Evolutionary conservation across 2,329 filamentous ascomycete species (phyloP).

Genomic region (Xylariaceae sp.): DNA sequence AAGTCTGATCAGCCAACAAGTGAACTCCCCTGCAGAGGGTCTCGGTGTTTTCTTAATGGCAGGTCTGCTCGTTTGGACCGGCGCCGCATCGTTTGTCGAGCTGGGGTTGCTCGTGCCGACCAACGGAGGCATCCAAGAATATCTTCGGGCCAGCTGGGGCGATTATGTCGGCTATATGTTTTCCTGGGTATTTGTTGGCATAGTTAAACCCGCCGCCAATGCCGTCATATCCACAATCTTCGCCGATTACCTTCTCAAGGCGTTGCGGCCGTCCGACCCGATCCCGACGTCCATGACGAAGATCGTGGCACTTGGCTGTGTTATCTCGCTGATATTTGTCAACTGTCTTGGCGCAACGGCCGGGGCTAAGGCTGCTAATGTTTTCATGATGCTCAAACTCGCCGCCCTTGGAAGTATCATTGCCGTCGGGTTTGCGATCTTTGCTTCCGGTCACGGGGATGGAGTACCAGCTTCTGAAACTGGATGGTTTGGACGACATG

Average conservation of each 20-base stretch:
- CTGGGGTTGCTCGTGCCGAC: slow-evolving; percentile 40
- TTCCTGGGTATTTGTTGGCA: slow-evolving; percentile 40
- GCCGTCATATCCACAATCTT: slow-evolving; percentile 41
- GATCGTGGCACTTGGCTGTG: slow-evolving; percentile 34
- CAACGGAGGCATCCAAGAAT: slow-evolving; percentile 41
- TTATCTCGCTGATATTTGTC: slow-evolving; percentile 36
- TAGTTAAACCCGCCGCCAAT: slow-evolving; percentile 40
- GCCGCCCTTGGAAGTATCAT: slow-evolving; percentile 23
- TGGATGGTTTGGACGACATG: slow-evolving; percentile 28
- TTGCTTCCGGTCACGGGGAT: slow-evolving; percentile 33
- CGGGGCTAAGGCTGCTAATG: slow-evolving; percentile 36
- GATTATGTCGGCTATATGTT: slow-evolving; percentile 39
- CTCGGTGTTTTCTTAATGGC: slow-evolving; percentile 39
- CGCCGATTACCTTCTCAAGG: slow-evolving; percentile 36
- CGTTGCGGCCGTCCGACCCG: slow-evolving; percentile 26
- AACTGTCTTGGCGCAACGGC: slow-evolving; percentile 40
- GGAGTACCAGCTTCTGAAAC: slow-evolving; percentile 32
- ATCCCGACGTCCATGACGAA: slow-evolving; percentile 31
- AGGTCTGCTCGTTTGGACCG: slow-evolving; percentile 43
- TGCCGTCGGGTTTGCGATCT: slow-evolving; percentile 22
- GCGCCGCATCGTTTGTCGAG: slow-evolving; percentile 43
- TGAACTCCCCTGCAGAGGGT: slow-evolving; percentile 38
- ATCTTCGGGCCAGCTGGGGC: slow-evolving; percentile 34
- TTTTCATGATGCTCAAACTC: slow-evolving; percentile 36
- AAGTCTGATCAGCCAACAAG: slow-evolving; percentile 38